Base-by-base conservation (phyloP, 305 asterid genomes). In the Fraxinus sp. region DNA sequence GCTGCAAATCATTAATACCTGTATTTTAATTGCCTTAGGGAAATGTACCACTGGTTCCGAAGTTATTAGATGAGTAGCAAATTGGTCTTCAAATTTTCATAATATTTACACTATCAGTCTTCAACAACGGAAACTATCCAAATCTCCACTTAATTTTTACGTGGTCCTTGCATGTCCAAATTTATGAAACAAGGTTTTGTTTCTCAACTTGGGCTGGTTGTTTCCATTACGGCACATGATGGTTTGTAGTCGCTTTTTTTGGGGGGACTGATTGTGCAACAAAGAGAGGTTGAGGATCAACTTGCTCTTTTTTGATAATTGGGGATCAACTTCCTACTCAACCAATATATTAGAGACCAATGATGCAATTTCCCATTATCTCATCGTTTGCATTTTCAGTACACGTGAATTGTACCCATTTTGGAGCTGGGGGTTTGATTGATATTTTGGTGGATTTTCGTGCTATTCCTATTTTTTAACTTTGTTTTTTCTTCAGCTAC, bases 401-500 rank as follows among this genome's bases (percentile, higher is more conserved):
- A 62, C 72, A 24, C 0, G 7, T 68, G 18, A 26, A 13, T 28
- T 28, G 72, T 49, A 26, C 66, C 80, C 71, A 26, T 77, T 20
- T 44, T 49, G 70, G 59, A 49, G 24, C 59, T 16, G 8, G 26
- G 62, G 37, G 46, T 74, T 74, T 64, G 72, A 74, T 74, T 78
- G 13, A 72, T 11, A 11, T 11, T 52, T 46, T 46, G 52, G 14
- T n/a, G 28, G 16, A 10, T 46, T 75, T 74, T 8, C n/a, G 32
- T 75, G 4, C 36, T 76, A 24, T 26, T 44, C 22, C 33, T 36
- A n/a, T 37, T 57, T 62, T 44, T 75, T 80, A 75, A 7, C 22
- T 72, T 24, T 82, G 16, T 3, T 79, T 70, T 76, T 75, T 85
- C 77, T 84, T 84, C 91, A 95, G 98, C 82, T 95, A 93, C 90